phyloP scores from a whole-genome alignment of 2,329 filamentous ascomycete genomes.

The Orbilia quercus region DNA sequence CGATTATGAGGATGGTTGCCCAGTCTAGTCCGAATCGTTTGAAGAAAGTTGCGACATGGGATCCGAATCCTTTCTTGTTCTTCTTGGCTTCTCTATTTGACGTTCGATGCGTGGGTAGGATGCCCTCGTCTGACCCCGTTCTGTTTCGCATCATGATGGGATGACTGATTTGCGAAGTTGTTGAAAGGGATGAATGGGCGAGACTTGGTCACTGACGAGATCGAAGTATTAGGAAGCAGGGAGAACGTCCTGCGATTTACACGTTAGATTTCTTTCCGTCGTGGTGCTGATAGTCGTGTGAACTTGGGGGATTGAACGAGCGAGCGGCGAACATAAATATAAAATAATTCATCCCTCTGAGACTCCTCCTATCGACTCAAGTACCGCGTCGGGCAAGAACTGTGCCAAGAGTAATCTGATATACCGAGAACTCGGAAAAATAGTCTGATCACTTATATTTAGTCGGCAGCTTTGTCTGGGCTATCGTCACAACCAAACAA shows the following conservation, averaged over 20 bases:
- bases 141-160: slow-evolving; percentile 7
- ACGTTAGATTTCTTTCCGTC: too few relatives aligned
- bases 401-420: background rate
- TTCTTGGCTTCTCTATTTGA: background rate
- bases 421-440: background rate
- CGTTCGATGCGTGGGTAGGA: slow-evolving; percentile 18
- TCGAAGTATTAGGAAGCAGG: too few relatives aligned
- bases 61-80: background rate
- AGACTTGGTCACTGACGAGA: too few relatives aligned
- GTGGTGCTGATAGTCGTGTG: too few relatives aligned
- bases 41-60: slow-evolving; percentile 7
- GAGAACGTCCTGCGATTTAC: too few relatives aligned
- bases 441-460: background rate
- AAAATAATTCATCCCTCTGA: too few relatives aligned
- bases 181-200: background rate
- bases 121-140: slow-evolving; percentile 11
- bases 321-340: too few relatives aligned
- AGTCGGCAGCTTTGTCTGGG: slow-evolving; percentile 12
- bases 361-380: too few relatives aligned
- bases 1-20: slow-evolving; percentile 32
- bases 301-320: too few relatives aligned
- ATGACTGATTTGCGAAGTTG: background rate
- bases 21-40: slow-evolving; percentile 37
- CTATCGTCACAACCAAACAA: slow-evolving; percentile 12
- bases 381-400: background rate